phyloP scores from a whole-genome alignment of 2,329 filamentous ascomycete genomes.

The Fusarium beomiforme region DNA sequence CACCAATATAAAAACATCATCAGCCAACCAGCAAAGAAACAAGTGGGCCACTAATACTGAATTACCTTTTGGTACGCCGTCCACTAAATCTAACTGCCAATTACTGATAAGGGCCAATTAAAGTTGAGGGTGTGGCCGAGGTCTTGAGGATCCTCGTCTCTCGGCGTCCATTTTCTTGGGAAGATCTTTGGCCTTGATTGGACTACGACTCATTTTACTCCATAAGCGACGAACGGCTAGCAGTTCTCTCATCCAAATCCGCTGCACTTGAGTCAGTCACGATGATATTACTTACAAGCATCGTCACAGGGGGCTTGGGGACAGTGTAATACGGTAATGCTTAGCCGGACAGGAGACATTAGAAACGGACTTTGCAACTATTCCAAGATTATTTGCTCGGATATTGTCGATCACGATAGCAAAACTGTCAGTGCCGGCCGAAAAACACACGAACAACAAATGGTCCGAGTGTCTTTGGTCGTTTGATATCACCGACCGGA shows the following conservation, averaged over 20 bases:
- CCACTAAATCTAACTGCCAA: constrained; percentile 7
- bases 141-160: not conserved
- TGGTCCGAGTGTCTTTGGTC: not conserved
- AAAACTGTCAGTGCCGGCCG: not conserved
- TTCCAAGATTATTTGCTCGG: not conserved
- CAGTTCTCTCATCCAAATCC: not conserved
- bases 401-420: constrained; percentile 13
- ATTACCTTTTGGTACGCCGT: not conserved
- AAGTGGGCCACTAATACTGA: constrained; percentile 7
- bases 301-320: not conserved
- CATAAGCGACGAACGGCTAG: not conserved
- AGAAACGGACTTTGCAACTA: not conserved
- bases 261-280: constrained; percentile 32
- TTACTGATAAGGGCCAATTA: constrained; percentile 5
- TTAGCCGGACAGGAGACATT: constrained; percentile 2
- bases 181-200: constrained; percentile 26
- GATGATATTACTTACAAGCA: constrained; percentile 8
- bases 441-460: not conserved
- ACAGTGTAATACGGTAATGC: constrained; percentile 4
- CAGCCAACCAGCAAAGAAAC: not conserved
- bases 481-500: not conserved
- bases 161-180: not conserved
- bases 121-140: constrained; percentile 2
- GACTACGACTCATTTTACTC: not conserved
- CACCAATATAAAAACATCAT: not conserved